Conservation (phyloP, 257 asterid genomes). For the Solanum habrochaites region DNA sequence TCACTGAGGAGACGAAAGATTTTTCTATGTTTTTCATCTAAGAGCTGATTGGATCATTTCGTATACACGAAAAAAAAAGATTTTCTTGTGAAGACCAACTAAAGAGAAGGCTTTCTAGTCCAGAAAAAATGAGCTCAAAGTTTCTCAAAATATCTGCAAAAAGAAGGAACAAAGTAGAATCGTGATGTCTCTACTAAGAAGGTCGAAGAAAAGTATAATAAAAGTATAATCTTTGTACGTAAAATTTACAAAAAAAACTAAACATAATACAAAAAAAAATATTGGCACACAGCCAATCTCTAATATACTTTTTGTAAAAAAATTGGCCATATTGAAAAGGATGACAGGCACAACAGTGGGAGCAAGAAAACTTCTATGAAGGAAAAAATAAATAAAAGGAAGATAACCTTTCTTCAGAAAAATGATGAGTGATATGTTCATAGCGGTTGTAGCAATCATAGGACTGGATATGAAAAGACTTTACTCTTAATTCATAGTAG, state of each 20-base stretch:
- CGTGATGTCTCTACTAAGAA: not conserved
- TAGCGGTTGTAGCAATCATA: not conserved
- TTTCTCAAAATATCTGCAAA: not conserved
- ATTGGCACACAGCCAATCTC: not conserved
- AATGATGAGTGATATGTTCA: not conserved
- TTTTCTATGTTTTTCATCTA: not conserved
- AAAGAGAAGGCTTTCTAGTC: not conserved
- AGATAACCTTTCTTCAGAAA: not conserved
- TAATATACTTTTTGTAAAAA: too few species aligned
- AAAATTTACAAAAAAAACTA: not conserved
- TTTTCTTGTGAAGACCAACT: not conserved
- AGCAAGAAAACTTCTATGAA: not conserved
- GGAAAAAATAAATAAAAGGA: not conserved
- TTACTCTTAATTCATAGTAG: not conserved
- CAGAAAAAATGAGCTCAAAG: not conserved
- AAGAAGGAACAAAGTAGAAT: not conserved
- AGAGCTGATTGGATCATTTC: not conserved
- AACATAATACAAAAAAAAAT: not conserved
- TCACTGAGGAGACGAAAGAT: not conserved
- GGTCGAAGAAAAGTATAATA: not conserved
- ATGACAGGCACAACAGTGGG: not conserved
- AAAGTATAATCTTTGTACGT: not conserved
- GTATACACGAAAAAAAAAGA: not conserved
- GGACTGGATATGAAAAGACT: not conserved
- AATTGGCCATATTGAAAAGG: not conserved